These are phyloP conservation scores for Suillus occidentalis DNA, from an alignment of 768 basidiomycete species.

Conservation along the genomic window DNA sequence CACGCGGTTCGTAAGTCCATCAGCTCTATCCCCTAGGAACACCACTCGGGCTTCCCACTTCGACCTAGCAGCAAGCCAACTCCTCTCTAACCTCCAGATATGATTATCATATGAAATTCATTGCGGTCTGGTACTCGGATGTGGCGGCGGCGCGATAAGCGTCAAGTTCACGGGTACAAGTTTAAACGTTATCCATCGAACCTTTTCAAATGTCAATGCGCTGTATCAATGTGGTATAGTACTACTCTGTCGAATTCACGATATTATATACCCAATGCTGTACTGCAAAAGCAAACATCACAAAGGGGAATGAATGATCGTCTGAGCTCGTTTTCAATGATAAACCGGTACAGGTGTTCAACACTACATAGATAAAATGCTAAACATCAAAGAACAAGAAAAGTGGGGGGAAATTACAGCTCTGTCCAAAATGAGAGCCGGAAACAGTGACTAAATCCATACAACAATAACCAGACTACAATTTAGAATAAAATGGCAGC, in stretches of 20 bases:
- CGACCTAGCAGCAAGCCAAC: too few relatives aligned
- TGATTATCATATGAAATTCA: too few relatives aligned
- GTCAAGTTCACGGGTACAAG: not conserved
- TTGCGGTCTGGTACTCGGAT: not conserved
- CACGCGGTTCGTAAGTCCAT: not conserved
- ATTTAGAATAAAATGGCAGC: conserved; percentile 11
- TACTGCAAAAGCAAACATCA: not conserved
- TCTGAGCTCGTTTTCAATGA: not conserved
- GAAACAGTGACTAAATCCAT: not conserved
- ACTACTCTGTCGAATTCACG: too few relatives aligned
- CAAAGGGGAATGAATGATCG: not conserved
- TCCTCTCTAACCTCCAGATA: too few relatives aligned
- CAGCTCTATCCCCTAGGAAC: not conserved
- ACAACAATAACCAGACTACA: not conserved
- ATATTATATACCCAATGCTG: too few relatives aligned
- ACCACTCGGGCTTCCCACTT: not conserved
- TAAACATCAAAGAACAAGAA: not conserved
- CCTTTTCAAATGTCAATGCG: not conserved
- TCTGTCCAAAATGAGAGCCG: not conserved
- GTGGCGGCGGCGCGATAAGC: not conserved
- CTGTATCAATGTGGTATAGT: too few relatives aligned
- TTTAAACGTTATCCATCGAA: not conserved
- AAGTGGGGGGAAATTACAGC: not conserved
- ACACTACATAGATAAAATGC: not conserved
- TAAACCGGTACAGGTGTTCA: not conserved